Evolutionary conservation across 148 eudicot genomes (phyloP), one percentile per base, ranked within the genome.

Genomic region (Chenopodium quinoa): DNA sequence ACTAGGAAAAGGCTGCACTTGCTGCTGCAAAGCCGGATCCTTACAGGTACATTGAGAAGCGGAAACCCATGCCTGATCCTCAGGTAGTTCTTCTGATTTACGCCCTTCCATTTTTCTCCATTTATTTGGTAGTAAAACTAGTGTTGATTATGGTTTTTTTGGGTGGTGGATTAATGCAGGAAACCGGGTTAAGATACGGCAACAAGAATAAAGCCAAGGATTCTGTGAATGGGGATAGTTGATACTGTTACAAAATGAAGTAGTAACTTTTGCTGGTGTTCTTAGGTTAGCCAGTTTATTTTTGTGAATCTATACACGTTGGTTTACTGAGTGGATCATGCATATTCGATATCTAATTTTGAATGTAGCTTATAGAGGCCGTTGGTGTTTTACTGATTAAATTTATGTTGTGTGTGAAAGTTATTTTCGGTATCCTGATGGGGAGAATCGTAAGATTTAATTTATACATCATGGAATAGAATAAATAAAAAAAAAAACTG

Each of bases 51-150:
- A 83, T 91, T 23, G 95, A 93, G 87, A 93, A 93, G 65, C 90
- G 90, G 4, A 92, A 84, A 81, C 95, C 97, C 19, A 80, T 91
- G 80, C 91, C 97, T 12, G 97, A 91, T 91, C 90, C 93, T 75
- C 97, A 93, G 94, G 65, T 44, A n/a, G 9, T 19, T n/a, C 4
- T 37, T 81, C 22, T 27, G 3, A 4, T 1, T 31, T 3, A 29
- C 3, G 7, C 23, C 19, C 16, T 11, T 22, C 1, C 2, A 29
- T 50, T 37, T 25, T 63, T 76, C 54, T 6, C 8, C 23, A 20
- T 27, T 17, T 32, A 11, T 11, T 66, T 78, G 40, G 19, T 27
- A 75, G 64, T 20, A 29, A 58, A 2, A 8, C 17, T 82, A 44
- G 73, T 25, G 7, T 70, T 67, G 34, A 64, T 71, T 23, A n/a